Evolutionary conservation across 2,329 filamentous ascomycete species (phyloP), one percentile per base, ranked within the genome.

Genomic region (Periglandula ipomoeae): DNA sequence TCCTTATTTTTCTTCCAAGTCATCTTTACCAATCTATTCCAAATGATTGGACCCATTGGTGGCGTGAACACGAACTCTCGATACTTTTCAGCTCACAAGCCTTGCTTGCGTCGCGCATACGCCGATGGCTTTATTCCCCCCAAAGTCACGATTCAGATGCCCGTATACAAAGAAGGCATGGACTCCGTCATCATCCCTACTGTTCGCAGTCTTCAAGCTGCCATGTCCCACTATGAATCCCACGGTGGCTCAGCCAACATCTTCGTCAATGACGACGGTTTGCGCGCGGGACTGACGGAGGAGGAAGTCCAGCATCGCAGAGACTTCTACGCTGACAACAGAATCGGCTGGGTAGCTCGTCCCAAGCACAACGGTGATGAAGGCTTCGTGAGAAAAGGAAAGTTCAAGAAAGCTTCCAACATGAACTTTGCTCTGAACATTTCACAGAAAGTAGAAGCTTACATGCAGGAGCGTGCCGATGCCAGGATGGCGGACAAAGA

Each of bases 331-430:
- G 60, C 65, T n/a, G 70, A 72, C 47, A 68, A 75, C 55, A 68
- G 66, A 49, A 73, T 75, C 49, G 72, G 71, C 24, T 55, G 71
- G 66, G 70, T 71, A 19, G 66, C 72, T 1, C 66, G 74, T n/a
- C 70, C 71, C 5, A 64, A 62, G 44, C 68, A 74, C 50, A 71
- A 71, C 50, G 66, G 69, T 10, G 67, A 71, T 24, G 70, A 70
- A 47, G 66, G 69, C 22, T 81, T 78, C 56, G 52, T 74, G 17
- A 70, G 79, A 35, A 70, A 70, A 35, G 82, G 82, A 48, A 84
- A 84, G 60, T 85, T 85, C 70, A 85, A 85, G 68, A 85, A 85
- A 65, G 81, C 82, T 1, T 85, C 81, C 24, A 87, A 87, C 67
- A 87, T 87, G 83, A 87, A 87, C 62, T 87, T 81, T 58, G 82